Evolutionary conservation across 1,139 yeast species (phyloP), one percentile per base, ranked within the genome.

Genomic region (Suzukiozyma palmioleophila): DNA sequence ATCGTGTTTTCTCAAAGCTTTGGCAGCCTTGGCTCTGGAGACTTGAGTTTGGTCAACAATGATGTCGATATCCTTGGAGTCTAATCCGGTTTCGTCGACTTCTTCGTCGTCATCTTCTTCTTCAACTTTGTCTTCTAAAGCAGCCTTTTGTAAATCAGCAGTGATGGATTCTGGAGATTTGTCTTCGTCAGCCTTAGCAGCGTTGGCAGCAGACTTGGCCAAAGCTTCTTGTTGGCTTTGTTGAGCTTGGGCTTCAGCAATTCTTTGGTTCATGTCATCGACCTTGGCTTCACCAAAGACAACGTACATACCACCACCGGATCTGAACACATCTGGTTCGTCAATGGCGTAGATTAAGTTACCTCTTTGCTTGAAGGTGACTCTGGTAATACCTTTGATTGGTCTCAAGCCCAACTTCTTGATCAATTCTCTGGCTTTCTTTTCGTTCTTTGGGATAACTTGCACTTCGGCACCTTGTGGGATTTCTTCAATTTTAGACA

Each of bases 251-350:
- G 86, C 80, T 65, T 77, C 82, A 52, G 81, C 81, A 56, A 76
- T 73, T 77, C 89, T 82, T 71, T 84, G 81, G 73, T 82, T 81
- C 69, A 85, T 71, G 73, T 88, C 95, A 66, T 89, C 96, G 54
- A 87, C 86, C 80, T 88, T 87, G 64, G 96, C 95, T 73, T 90
- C 97, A 71, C 98, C 98, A 59, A 92, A 90, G 52, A 92, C 97
- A 57, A 92, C 83, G 75, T 85, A 92, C 57, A 95, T 83, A 64
- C 97, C 96, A 60, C 96, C 94, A 56, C 84, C 77, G 50, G 96
- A 83, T 73, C 79, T 87, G 95, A 77, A 92, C 46, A 92, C 98
- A 56, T 90, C 97, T 66, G 98, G 98, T 53, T 72, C 68, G 68
- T 87, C 95, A 73, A 92, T 87, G 63, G 96, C 95, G 67, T 85